Evolutionary conservation across 1,284 basidiomycete species (phyloP).

Genomic region (Termitomyces sp.): DNA sequence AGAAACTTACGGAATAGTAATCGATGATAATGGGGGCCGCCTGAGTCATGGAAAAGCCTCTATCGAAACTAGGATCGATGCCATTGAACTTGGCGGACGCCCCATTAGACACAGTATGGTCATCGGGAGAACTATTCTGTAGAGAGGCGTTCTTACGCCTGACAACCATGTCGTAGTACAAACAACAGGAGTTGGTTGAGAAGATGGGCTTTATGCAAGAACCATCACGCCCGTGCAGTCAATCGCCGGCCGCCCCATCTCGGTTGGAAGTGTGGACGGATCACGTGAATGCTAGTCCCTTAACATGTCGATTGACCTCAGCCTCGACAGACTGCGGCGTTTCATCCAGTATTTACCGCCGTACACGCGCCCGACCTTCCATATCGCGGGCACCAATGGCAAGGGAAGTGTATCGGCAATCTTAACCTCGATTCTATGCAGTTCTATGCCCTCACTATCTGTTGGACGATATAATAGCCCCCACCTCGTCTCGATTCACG

Average conservation of each 20-base stretch:
- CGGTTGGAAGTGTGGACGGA: too few species aligned
- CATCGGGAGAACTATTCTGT: not conserved
- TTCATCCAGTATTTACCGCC: conserved; percentile 60
- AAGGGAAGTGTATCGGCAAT: conserved; percentile 92
- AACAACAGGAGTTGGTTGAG: not conserved
- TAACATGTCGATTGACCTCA: conserved; percentile 77
- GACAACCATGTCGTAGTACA: conserved; percentile 14
- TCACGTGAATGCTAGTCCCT: too few species aligned
- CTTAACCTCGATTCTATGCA: conserved; percentile 69
- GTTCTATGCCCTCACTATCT: conserved; percentile 41
- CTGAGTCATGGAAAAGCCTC: conserved; percentile 25
- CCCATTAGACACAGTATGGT: not conserved
- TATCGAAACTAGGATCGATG: conserved; percentile 4
- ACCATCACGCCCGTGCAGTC: not conserved
- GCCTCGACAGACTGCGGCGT: conserved; percentile 62
- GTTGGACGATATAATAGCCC: conserved; percentile 92
- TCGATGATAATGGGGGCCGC: conserved; percentile 40
- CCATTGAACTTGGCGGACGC: not conserved
- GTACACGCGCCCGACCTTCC: conserved; percentile 80
- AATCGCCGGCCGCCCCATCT: not conserved
- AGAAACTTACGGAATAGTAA: conserved; percentile 34
- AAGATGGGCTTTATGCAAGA: conserved; percentile 2
- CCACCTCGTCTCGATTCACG: conserved; percentile 77
- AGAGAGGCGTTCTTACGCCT: conserved; percentile 9
- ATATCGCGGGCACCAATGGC: conserved; percentile 95